Conservation (phyloP, 306 rosid genomes). For the Alnus rubra region DNA sequence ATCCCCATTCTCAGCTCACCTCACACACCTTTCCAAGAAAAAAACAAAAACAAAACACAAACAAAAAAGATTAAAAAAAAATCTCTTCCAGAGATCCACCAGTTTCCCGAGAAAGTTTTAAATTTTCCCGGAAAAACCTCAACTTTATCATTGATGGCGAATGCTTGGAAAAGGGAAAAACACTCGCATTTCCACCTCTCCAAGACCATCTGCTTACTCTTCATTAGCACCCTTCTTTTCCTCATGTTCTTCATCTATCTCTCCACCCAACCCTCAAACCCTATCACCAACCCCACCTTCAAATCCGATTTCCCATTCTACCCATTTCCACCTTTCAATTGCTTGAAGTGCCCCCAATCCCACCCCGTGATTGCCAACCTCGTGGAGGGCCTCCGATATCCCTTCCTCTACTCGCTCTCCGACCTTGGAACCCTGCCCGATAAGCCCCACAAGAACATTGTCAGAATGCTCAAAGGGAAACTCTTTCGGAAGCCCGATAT, state of each 20-base stretch:
- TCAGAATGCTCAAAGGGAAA: slow-evolving; percentile 75
- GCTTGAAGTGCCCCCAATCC: slow-evolving; percentile 68
- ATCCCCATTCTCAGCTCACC: background rate
- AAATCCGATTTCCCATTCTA: slow-evolving; percentile 33
- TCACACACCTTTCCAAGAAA: no score
- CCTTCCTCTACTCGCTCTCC: slow-evolving; percentile 82
- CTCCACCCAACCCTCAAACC: slow-evolving; percentile 31
- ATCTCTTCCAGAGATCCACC: background rate
- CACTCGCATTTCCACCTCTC: slow-evolving; percentile 56
- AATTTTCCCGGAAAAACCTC: background rate
- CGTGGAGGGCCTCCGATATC: slow-evolving; percentile 76
- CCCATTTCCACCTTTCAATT: slow-evolving; percentile 68
- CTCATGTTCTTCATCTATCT: slow-evolving; percentile 46
- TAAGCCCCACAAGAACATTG: slow-evolving; percentile 91
- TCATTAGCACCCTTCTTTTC: slow-evolving; percentile 42
- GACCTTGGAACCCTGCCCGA: slow-evolving; percentile 86
- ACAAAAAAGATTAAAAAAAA: background rate
- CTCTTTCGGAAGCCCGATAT: slow-evolving; percentile 82
- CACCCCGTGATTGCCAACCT: slow-evolving; percentile 78
- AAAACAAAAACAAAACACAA: no score
- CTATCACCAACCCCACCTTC: slow-evolving; percentile 26
- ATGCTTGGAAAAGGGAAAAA: slow-evolving; percentile 86
- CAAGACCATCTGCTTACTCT: slow-evolving; percentile 39
- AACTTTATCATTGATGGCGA: slow-evolving; percentile 62
- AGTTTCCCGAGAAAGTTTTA: slow-evolving; percentile 5